Evolutionary conservation across 2,329 filamentous ascomycete genomes (phyloP).

Genomic region (Sarocladium kiliense): DNA sequence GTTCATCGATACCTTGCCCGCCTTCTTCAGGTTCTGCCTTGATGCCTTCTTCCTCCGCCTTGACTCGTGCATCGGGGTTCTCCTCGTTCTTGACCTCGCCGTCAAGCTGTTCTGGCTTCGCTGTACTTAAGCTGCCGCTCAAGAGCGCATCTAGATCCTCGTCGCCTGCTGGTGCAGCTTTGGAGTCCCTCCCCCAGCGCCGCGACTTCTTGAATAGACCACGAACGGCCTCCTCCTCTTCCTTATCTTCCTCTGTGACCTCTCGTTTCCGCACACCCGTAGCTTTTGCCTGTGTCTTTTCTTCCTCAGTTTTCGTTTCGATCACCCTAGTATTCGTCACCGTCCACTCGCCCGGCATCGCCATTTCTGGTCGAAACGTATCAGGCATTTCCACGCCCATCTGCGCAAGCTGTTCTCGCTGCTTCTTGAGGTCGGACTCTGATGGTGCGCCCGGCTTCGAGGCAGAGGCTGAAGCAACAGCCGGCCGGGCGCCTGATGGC

Average conservation of each 20-base stretch:
- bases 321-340: slow-evolving; percentile 60
- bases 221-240: slow-evolving; percentile 54
- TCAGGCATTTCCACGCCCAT: slow-evolving; percentile 83
- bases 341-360: slow-evolving; percentile 85
- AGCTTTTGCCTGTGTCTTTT: slow-evolving; percentile 41
- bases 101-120: slow-evolving; percentile 12
- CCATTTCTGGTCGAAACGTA: slow-evolving; percentile 72
- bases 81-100: slow-evolving; percentile 25
- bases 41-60: slow-evolving; percentile 24
- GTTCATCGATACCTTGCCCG: slow-evolving; percentile 18
- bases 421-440: slow-evolving; percentile 68
- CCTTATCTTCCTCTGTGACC: slow-evolving; percentile 53
- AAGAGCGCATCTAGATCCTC: slow-evolving; percentile 60
- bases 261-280: slow-evolving; percentile 60
- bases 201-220: slow-evolving; percentile 55
- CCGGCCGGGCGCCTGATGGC: slow-evolving; percentile 16
- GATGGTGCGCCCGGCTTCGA: slow-evolving; percentile 17
- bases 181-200: slow-evolving; percentile 49
- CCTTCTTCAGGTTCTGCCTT: slow-evolving; percentile 41
- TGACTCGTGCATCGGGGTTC: slow-evolving; percentile 21
- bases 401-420: slow-evolving; percentile 81
- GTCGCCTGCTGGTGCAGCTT: slow-evolving; percentile 42
- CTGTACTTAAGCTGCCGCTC: slow-evolving; percentile 27
- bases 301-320: slow-evolving; percentile 34
- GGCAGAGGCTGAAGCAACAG: slow-evolving; percentile 8